Conservation (phyloP, 169 alveolate species). For the Miamiensis avidus region DNA sequence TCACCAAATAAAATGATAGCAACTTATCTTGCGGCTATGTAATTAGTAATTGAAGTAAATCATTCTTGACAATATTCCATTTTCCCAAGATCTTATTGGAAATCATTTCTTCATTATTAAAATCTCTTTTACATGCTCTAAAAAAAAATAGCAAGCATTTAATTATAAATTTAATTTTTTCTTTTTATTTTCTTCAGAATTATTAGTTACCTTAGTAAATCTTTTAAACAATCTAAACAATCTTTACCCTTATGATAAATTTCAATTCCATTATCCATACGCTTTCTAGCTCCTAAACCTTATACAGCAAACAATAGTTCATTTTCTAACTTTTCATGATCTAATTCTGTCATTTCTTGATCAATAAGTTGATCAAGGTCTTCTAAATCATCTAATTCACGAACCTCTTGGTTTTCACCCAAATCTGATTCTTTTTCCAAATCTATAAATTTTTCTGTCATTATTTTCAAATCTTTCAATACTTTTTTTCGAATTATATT, state of each 20-base stretch:
- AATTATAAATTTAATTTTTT: too few species aligned
- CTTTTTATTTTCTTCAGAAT: too few species aligned
- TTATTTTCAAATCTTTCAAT: neutral
- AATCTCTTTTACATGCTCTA: neutral
- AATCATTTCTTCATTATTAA: slow-evolving; percentile 50
- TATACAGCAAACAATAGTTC: slow-evolving; percentile 44
- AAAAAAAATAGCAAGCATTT: too few species aligned
- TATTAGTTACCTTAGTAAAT: slow-evolving; percentile 5
- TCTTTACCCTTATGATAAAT: slow-evolving; percentile 53
- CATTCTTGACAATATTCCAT: slow-evolving; percentile 49
- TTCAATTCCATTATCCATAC: slow-evolving; percentile 42
- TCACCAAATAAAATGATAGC: slow-evolving; percentile 32
- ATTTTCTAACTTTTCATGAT: slow-evolving; percentile 2
- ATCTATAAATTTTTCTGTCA: neutral
- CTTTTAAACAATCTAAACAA: slow-evolving; percentile 48
- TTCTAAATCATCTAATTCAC: neutral
- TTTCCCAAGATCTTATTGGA: slow-evolving; percentile 38
- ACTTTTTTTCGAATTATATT: neutral
- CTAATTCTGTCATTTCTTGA: neutral
- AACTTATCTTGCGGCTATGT: slow-evolving; percentile 48
- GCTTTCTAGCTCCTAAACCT: slow-evolving; percentile 55
- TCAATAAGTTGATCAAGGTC: slow-evolving; percentile 16
- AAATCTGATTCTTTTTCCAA: neutral
- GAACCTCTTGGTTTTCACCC: neutral
- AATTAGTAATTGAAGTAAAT: slow-evolving; percentile 41